Base-by-base conservation (phyloP, 2,329 filamentous ascomycete species). In the Huntiella omanensis region DNA sequence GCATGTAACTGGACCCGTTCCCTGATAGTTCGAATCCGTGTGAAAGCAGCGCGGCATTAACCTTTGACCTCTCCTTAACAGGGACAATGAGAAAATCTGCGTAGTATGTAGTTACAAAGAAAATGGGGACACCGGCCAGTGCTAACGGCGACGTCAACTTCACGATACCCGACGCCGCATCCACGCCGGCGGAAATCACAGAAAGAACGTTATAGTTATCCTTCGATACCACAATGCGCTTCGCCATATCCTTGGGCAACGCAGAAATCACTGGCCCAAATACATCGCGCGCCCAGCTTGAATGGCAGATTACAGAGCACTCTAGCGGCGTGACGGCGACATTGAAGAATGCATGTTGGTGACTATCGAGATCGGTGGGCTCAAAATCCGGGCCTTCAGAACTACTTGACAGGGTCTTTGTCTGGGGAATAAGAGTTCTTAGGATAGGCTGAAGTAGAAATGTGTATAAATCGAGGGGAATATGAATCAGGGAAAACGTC, bases 51-150 rank as follows among this genome's bases (percentile, higher is more conserved):
- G 85, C 81, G 49, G 77, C 69, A 33, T 85, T 75, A 41, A 96
- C 87, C 35, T 77, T 79, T 19, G 72, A 65, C 43, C 80, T 77
- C 55, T 81, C 77, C 57, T 78, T 82, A 45, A 70, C 70, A 1
- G 91, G 87, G 1, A 95, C 85, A 33, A 96, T 71, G 55, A 98
- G 92, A 62, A 94, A 96, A 64, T 98, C 88, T 33, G 83, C 91
- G 63, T 93, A 96, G 63, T 96, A 98, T 32, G 86, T 95, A 3
- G 88, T 95, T 60, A 95, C 93, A 70, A 96, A 96, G 68, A 96
- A 95, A 57, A 98, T 93, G 45, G 88, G 83, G 45, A 96, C 91
- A 54, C 85, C 84, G 43, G 88, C 88, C 58, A 95, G 71, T 22
- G 91, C 88, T 32, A 96, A 69, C 4, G 88, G 91, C 45, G 80